These are phyloP conservation scores for Xerocomellus dryophilus DNA, from an alignment of 768 basidiomycete species.

Conservation along the genomic window DNA sequence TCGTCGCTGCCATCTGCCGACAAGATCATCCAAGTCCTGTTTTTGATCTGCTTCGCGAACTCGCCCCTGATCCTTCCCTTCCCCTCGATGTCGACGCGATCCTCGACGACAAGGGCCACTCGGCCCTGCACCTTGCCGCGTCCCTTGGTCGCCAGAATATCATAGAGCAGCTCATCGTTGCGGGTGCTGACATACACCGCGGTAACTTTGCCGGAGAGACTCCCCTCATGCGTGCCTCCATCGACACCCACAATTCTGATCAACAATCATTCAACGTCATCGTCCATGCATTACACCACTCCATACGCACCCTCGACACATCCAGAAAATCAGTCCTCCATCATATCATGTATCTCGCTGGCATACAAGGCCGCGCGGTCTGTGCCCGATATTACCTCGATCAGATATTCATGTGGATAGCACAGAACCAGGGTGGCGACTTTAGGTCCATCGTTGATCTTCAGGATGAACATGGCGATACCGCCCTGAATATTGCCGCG, in stretches of 20 bases:
- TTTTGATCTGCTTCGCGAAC: slow-evolving; percentile 63
- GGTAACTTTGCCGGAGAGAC: slow-evolving; percentile 96
- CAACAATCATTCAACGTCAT: slow-evolving; percentile 68
- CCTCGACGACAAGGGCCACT: slow-evolving; percentile 93
- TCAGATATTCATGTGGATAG: slow-evolving; percentile 83
- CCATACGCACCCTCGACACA: slow-evolving; percentile 86
- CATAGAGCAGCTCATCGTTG: slow-evolving; percentile 65
- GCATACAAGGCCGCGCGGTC: slow-evolving; percentile 81
- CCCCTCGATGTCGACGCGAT: slow-evolving; percentile 70
- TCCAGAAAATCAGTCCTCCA: slow-evolving; percentile 85
- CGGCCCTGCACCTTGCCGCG: slow-evolving; percentile 89
- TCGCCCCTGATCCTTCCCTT: slow-evolving; percentile 42
- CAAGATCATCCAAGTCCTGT: slow-evolving; percentile 65
- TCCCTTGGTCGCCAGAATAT: slow-evolving; percentile 72
- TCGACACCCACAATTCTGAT: slow-evolving; percentile 85
- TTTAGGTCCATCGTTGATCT: slow-evolving; percentile 83
- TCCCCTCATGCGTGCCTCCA: slow-evolving; percentile 85
- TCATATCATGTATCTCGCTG: slow-evolving; percentile 87
- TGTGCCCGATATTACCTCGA: slow-evolving; percentile 91
- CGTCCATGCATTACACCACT: slow-evolving; percentile 60
- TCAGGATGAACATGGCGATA: slow-evolving; percentile 94
- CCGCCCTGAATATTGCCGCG: slow-evolving; percentile 92
- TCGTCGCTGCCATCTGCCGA: slow-evolving; percentile 65
- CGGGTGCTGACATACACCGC: slow-evolving; percentile 83
- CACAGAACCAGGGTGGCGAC: slow-evolving; percentile 68